Evolutionary conservation across 1,284 basidiomycete genomes (phyloP), one percentile per base, ranked within the genome.

Genomic region (Ganoderma leucocontextum): DNA sequence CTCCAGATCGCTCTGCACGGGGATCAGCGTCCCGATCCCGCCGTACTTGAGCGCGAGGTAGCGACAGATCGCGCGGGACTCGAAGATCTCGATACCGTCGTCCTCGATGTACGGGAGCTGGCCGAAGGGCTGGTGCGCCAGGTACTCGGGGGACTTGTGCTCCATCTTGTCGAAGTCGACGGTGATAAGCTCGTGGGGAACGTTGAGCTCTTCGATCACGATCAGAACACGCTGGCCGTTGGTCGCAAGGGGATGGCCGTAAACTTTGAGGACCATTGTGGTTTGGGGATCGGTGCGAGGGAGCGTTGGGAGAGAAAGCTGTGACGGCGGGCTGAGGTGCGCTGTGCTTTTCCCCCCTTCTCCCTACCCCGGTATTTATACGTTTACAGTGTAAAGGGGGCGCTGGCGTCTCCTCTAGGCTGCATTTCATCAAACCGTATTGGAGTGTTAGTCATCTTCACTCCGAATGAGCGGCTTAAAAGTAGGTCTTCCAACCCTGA

Each of bases 31-130:
- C 55, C 83, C 80, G 70, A 82, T 75, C 63, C 74, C 69, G 7
- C 79, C 72, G 66, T 84, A 84, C 73, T 86, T 86, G 64, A 78
- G 77, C 64, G 81, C 81, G 68, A 87, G 62, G 74, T 87, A 87
- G 25, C 86, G 82, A 5, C 71, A 72, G 67, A 89, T 88, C 4
- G 88, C 87, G 47, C 88, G 84, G 42, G 83, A 84, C 75, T 89
- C 85, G 76, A 77, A 86, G 59, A 85, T 69, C 61, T 76, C 71
- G 76, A 85, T 82, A 17, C 82, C 82, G 59, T 86, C 84, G 60
- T 86, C 82, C 52, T 85, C 80, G 65, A 92, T 82, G 78, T 85
- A 89, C 2, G 90, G 91, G 68, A 92, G 77, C 76, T 89, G 87
- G n/a, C 89, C 89, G 72, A 91, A 92, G 0, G 91, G 90, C 71